These are phyloP conservation scores for Botrytis paeoniae DNA, from an alignment of 2,329 filamentous ascomycete species.

Conservation along the genomic window DNA sequence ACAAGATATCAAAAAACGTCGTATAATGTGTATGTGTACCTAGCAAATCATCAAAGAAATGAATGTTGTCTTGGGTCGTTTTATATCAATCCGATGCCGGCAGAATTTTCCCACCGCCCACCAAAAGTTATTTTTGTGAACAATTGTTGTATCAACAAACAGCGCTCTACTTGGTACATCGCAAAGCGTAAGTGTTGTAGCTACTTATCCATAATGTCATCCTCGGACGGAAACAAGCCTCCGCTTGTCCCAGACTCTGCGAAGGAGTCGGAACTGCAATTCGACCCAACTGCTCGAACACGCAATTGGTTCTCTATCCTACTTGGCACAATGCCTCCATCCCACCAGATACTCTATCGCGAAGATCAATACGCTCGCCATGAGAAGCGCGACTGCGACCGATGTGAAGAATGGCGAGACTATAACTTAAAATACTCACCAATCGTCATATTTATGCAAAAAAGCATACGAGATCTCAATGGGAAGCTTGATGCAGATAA, in stretches of 20 bases:
- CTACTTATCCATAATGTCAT: slow-evolving; percentile 1
- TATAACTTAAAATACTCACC: slow-evolving; percentile 84
- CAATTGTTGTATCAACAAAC: background rate
- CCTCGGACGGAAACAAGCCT: slow-evolving; percentile 16
- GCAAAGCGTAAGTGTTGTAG: background rate
- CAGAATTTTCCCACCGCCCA: slow-evolving; percentile 15
- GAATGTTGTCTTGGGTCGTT: background rate
- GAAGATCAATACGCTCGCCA: slow-evolving; percentile 70
- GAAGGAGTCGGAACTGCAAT: background rate
- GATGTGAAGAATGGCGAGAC: slow-evolving; percentile 78
- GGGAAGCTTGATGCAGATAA: slow-evolving; percentile 71
- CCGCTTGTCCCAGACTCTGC: background rate
- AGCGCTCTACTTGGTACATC: background rate
- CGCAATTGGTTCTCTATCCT: slow-evolving; percentile 20
- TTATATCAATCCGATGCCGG: background rate
- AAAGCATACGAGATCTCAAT: slow-evolving; percentile 77
- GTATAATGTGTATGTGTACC: background rate
- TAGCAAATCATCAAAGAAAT: slow-evolving; percentile 2
- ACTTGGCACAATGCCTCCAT: slow-evolving; percentile 17
- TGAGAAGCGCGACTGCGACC: slow-evolving; percentile 73
- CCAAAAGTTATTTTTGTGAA: slow-evolving; percentile 5
- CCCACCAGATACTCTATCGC: slow-evolving; percentile 43
- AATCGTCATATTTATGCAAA: slow-evolving; percentile 78
- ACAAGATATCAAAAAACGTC: background rate
- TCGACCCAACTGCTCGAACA: slow-evolving; percentile 15